Evolutionary conservation across 2,329 filamentous ascomycete genomes (phyloP), one percentile per base, ranked within the genome.

Genomic region (Clarireedia paspali): DNA sequence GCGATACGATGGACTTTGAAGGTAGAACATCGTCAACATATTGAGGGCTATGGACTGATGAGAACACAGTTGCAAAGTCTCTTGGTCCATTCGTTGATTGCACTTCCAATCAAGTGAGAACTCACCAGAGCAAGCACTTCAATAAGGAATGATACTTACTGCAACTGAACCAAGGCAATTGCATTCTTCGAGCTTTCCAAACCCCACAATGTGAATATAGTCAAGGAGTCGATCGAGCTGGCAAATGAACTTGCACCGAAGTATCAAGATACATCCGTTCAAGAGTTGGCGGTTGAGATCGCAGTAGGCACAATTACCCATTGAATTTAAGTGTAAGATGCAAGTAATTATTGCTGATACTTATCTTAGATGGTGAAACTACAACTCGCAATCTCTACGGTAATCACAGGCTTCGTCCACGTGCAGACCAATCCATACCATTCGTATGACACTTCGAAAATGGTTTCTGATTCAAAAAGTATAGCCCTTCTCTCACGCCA

Each of bases 391-490:
- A 78, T 83, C 39, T 70, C 74, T 0, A 72, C 74, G 0, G 68
- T 79, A 48, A 67, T 83, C 47, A 75, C 68, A 1, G 79, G 79
- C 4, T 75, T 71, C 50, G 72, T 82, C 0, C 82, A 83, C 62
- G 71, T 84, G n/a, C 80, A 84, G 64, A 81, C 77, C 4, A 84
- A 85, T 56, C 79, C 82, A 0, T 75, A 76, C 53, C 73, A 77
- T 50, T 74, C 78, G 0, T 81, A 81, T 60, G 75, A 75, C 1
- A 73, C 72, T 0, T 62, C 71, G 2, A 76, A 75, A 50, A 83
- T 75, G 0, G 65, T 82, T 2, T 66, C 69, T 2, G 80, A 81
- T 59, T 79, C 77, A 5, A 66, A 73, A 56, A 72, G 81, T 83
- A 70, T 54, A 73, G 12, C 12, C 27, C 39, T 9, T 44, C 52